Conservation (phyloP, 805 yeast genomes). For the Candida silvicultrix region DNA sequence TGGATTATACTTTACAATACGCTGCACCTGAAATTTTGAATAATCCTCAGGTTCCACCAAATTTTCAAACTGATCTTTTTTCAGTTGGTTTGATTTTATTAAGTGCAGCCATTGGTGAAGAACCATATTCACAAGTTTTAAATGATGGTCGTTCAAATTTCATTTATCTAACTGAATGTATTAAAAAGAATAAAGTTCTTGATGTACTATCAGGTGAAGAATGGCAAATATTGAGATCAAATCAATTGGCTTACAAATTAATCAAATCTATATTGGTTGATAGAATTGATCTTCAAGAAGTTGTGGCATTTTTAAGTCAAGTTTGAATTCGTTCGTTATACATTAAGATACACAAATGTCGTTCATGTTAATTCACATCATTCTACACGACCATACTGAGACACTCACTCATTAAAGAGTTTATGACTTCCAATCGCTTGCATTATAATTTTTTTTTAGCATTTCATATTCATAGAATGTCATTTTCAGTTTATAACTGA, state of each 20-base stretch:
- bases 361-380: no score
- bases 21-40: slow-evolving; percentile 40
- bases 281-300: slow-evolving; percentile 21
- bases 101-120: slow-evolving; percentile 37
- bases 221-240: slow-evolving; percentile 14
- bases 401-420: no score
- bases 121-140: slow-evolving; percentile 30
- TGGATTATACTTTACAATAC: slow-evolving; percentile 31
- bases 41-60: slow-evolving; percentile 21
- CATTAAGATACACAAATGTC: no score
- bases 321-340: no score
- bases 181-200: slow-evolving; percentile 26
- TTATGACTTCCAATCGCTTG: no score
- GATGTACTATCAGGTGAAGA: slow-evolving; percentile 25
- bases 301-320: background rate
- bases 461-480: no score
- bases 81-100: slow-evolving; percentile 40
- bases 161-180: slow-evolving; percentile 25
- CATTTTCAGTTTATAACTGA: no score
- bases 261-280: slow-evolving; percentile 24
- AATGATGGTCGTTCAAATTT: slow-evolving; percentile 15
- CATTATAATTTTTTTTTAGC: no score
- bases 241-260: slow-evolving; percentile 14
- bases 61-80: slow-evolving; percentile 35
- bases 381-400: no score